A percentile compares a stretch with the other conserved stretches of the same genome.
These are phyloP conservation scores for Clitoria ternatea DNA, from an alignment of 306 rosid species.

Conservation along the genomic window DNA sequence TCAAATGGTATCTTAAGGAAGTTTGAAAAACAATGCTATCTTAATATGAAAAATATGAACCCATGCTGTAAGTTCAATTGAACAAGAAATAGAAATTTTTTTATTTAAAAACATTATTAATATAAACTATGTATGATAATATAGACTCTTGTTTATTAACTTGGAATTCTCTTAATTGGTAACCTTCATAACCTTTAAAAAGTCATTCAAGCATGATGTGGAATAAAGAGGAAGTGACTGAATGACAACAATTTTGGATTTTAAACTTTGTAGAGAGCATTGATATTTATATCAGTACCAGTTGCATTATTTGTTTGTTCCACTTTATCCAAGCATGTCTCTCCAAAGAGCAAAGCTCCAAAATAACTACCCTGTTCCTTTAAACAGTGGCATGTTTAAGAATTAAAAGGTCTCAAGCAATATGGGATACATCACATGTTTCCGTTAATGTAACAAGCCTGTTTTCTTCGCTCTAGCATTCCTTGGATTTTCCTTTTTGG, in stretches of 20 bases:
- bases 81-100: too few species aligned
- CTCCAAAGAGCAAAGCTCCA: not conserved
- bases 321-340: not conserved
- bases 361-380: not conserved
- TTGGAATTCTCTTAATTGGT: too few species aligned
- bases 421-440: not conserved
- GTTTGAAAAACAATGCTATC: too few species aligned
- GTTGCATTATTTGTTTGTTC: not conserved
- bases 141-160: too few species aligned
- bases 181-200: too few species aligned
- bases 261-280: not conserved
- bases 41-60: too few species aligned
- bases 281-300: not conserved
- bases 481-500: not conserved
- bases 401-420: not conserved
- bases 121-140: too few species aligned
- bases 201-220: too few species aligned
- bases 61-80: too few species aligned
- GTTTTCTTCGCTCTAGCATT: not conserved
- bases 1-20: too few species aligned
- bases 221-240: not conserved
- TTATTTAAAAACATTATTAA: too few species aligned
- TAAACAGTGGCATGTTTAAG: not conserved
- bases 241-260: not conserved
- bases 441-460: slow-evolving; percentile 2